Conservation (phyloP, 768 basidiomycete species). For the Boletus tomentosulus region DNA sequence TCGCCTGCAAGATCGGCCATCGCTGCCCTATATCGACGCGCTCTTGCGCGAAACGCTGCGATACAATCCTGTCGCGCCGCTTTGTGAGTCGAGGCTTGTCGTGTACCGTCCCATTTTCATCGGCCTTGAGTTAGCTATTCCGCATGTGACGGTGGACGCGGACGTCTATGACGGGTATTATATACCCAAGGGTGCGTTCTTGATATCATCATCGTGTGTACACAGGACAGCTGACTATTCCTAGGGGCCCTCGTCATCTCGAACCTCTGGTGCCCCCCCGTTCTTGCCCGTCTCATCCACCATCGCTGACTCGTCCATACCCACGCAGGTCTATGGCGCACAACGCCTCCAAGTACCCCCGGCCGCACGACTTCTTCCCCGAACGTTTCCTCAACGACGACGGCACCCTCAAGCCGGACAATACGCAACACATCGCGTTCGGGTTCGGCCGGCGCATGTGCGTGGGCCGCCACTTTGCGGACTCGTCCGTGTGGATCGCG, state of each 20-base stretch:
- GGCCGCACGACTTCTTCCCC: conserved; percentile 34
- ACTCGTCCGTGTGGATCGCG: conserved; percentile 15
- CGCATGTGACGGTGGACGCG: conserved; percentile 32
- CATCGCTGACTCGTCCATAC: not conserved
- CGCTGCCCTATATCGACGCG: conserved; percentile 11
- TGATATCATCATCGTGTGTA: not conserved
- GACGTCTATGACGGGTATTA: conserved; percentile 42
- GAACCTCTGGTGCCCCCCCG: conserved; percentile 6
- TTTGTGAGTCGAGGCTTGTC: conserved; percentile 3
- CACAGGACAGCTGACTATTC: not conserved
- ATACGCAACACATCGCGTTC: conserved; percentile 12
- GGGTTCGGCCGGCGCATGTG: conserved; percentile 28
- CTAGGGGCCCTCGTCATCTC: conserved; percentile 7
- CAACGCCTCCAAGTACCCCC: conserved; percentile 30
- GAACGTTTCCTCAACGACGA: conserved; percentile 36
- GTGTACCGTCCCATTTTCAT: not conserved
- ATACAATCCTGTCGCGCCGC: conserved; percentile 4
- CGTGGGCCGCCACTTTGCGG: conserved; percentile 20
- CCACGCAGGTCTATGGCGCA: conserved; percentile 14
- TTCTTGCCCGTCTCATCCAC: not conserved
- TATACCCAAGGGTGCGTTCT: conserved; percentile 39
- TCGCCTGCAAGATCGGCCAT: conserved; percentile 7
- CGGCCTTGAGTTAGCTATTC: conserved; percentile 13
- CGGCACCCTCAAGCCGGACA: conserved; percentile 12
- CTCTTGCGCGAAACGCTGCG: conserved; percentile 11